Evolutionary conservation across 768 basidiomycete species (phyloP), one percentile per base, ranked within the genome.

Genomic region (Galerina marginata): DNA sequence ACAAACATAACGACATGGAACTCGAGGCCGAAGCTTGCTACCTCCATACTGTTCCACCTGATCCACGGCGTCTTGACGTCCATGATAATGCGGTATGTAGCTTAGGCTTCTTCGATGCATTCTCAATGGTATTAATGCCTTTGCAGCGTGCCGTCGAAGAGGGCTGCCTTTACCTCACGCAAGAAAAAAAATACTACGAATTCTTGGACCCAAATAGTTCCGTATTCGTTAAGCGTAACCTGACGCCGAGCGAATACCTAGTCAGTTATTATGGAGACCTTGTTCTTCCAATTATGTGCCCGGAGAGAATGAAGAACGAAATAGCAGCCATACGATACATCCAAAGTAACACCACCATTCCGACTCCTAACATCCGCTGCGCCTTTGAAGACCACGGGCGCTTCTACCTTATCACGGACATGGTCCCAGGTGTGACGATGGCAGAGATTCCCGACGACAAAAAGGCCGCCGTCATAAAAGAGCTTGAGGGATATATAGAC

Each of bases 261-360:
- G 23, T 54, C 26, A 42, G 29, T 29, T 7, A 9, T 37, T 9
- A 5, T 3, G 42, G 42, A 7, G 6, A 55, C n/a, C 43, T 46
- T 12, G 29, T 55, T 1, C 11, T 55, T 26, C 54, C 54, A 1
- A 33, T 43, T 42, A 45, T 43, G 33, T 45, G 42, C 43, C 25
- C 26, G 42, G 54, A 55, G n/a, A 55, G 54, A 29, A 29, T 55
- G 54, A 55, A 20, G 44, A 55, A 55, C 26, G 54, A 55, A 10
- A 43, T 43, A 6, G 54, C 43, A n/a, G 54, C 54, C 12, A 55
- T 55, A 12, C 15, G 54, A 12, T 55, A 55, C 20, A 46, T 55
- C 44, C 42, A 55, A 29, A 33, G 26, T 11, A 33, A 55, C 16
- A 55, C 54, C 36, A 55, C 7, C 20, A 55, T 55, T 16, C 54